A percentile compares a stretch with the other conserved stretches of the same genome.
These are phyloP conservation scores for Encephalitozoon hellem DNA, from an alignment of 371 early-diverging fungal species.

Conservation along the genomic window DNA sequence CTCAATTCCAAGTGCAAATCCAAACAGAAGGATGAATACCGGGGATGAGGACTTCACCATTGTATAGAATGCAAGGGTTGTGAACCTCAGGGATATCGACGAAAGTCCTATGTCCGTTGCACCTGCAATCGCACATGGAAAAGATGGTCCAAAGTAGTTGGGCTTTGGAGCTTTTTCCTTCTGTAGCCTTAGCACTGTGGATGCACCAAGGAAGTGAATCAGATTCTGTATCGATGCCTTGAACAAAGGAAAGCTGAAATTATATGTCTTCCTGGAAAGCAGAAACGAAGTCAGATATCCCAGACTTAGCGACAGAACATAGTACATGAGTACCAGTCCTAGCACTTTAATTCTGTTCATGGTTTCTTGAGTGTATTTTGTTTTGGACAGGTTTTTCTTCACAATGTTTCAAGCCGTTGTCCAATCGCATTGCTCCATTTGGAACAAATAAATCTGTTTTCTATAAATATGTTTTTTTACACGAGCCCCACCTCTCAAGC, in stretches of 20 bases:
- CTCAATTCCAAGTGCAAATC: slow-evolving; percentile 58
- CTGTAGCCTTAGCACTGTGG: slow-evolving; percentile 13
- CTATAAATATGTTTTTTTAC: slow-evolving; percentile 2
- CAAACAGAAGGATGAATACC: slow-evolving; percentile 58
- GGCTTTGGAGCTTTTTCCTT: slow-evolving; percentile 23
- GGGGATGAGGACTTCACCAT: slow-evolving; percentile 61
- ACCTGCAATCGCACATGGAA: slow-evolving; percentile 54
- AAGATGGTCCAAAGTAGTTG: background rate
- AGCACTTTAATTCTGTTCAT: slow-evolving; percentile 19
- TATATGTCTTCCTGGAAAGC: slow-evolving; percentile 51
- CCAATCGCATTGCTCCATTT: background rate
- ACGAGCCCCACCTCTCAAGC: slow-evolving; percentile 65
- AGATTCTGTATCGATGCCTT: slow-evolving; percentile 49
- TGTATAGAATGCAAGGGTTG: slow-evolving; percentile 59
- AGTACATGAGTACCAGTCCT: slow-evolving; percentile 30
- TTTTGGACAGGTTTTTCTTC: background rate
- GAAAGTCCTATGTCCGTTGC: slow-evolving; percentile 57
- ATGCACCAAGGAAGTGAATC: slow-evolving; percentile 52
- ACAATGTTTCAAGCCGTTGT: background rate
- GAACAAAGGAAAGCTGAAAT: slow-evolving; percentile 61
- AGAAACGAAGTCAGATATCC: slow-evolving; percentile 57
- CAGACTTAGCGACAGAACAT: slow-evolving; percentile 44
- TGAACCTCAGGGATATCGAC: slow-evolving; percentile 49
- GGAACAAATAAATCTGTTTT: background rate
- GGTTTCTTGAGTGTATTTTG: slow-evolving; percentile 5